Conservation (phyloP, 352 stramenopile genomes). For the Phytophthora foliorum region DNA sequence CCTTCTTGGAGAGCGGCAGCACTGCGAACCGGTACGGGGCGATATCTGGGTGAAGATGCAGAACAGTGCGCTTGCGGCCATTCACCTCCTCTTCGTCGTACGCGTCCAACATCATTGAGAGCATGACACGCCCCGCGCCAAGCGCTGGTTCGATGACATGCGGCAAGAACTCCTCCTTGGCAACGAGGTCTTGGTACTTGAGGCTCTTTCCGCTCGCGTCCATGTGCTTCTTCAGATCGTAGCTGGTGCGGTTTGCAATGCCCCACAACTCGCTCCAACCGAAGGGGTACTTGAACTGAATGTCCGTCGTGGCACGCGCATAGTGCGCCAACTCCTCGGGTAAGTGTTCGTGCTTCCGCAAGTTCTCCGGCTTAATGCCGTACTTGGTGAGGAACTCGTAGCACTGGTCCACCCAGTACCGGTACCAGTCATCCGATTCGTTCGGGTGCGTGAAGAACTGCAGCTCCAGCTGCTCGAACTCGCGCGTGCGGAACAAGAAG, state of each 20-base stretch:
- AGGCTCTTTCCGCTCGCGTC: conserved; percentile 93
- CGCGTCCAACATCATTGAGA: conserved; percentile 95
- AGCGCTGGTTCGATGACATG: conserved; percentile 95
- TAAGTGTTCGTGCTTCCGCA: conserved; percentile 94
- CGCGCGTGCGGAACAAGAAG: conserved; percentile 97
- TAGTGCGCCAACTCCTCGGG: conserved; percentile 97
- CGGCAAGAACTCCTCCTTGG: conserved; percentile 93
- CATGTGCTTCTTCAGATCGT: conserved; percentile 97
- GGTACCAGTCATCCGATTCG: conserved; percentile 81
- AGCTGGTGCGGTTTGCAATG: conserved; percentile 96
- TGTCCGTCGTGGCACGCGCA: conserved; percentile 96
- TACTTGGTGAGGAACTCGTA: conserved; percentile 92
- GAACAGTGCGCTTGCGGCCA: conserved; percentile 78
- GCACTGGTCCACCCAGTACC: conserved; percentile 95
- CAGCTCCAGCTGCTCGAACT: conserved; percentile 99
- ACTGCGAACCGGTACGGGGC: conserved; percentile 94
- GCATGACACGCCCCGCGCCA: conserved; percentile 93
- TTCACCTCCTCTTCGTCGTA: conserved; percentile 96
- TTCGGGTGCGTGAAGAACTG: conserved; percentile 84
- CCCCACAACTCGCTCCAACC: conserved; percentile 97
- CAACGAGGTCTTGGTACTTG: conserved; percentile 66
- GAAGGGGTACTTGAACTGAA: conserved; percentile 98
- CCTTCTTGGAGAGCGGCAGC: conserved; percentile 97
- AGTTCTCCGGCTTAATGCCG: conserved; percentile 90
- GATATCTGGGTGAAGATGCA: conserved; percentile 95